Percentiles rank a stretch among this genome's conserved stretches.
These are phyloP conservation scores for Fragilaria crotonensis DNA, from an alignment of 108 stramenopile genomes.

Conservation along the genomic window DNA sequence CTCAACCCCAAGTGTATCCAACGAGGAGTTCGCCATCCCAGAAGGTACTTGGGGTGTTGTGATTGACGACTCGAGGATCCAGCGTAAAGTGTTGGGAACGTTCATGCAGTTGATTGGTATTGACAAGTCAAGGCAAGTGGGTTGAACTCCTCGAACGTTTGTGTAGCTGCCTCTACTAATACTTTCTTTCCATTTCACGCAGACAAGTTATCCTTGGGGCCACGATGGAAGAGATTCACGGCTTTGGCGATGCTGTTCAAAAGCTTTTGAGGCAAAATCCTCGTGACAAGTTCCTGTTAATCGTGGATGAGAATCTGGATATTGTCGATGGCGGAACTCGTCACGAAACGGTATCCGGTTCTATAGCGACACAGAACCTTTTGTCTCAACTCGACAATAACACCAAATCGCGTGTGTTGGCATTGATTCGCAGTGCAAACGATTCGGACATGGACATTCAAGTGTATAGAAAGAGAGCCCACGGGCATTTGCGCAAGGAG, in stretches of 20 bases:
- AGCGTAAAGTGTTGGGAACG: slow-evolving; percentile 47
- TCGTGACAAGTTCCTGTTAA: slow-evolving; percentile 37
- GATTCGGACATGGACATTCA: slow-evolving; percentile 53
- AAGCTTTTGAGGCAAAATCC: slow-evolving; percentile 35
- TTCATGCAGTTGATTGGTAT: slow-evolving; percentile 50
- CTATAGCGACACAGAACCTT: slow-evolving; percentile 22
- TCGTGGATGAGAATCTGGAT: slow-evolving; percentile 69
- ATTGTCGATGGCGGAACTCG: slow-evolving; percentile 31
- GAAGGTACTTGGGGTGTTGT: slow-evolving; percentile 52
- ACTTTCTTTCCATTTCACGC: slow-evolving; percentile 32
- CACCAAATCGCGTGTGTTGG: slow-evolving; percentile 26
- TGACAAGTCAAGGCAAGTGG: slow-evolving; percentile 7
- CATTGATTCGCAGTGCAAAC: slow-evolving; percentile 58
- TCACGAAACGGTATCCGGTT: slow-evolving; percentile 52
- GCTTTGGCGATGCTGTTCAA: slow-evolving; percentile 40
- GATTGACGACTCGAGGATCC: slow-evolving; percentile 66
- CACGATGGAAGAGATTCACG: slow-evolving; percentile 35
- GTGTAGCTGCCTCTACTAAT: too few relatives aligned
- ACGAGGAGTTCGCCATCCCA: slow-evolving; percentile 31
- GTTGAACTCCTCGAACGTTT: too few relatives aligned
- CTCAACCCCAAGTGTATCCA: neutral
- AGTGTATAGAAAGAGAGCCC: slow-evolving; percentile 51
- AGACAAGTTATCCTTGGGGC: slow-evolving; percentile 34
- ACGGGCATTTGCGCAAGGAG: slow-evolving; percentile 57
- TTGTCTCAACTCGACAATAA: slow-evolving; percentile 9